Evolutionary conservation across 192 early-diverging fungal species (phyloP).

Genomic region (Podila epicladia): DNA sequence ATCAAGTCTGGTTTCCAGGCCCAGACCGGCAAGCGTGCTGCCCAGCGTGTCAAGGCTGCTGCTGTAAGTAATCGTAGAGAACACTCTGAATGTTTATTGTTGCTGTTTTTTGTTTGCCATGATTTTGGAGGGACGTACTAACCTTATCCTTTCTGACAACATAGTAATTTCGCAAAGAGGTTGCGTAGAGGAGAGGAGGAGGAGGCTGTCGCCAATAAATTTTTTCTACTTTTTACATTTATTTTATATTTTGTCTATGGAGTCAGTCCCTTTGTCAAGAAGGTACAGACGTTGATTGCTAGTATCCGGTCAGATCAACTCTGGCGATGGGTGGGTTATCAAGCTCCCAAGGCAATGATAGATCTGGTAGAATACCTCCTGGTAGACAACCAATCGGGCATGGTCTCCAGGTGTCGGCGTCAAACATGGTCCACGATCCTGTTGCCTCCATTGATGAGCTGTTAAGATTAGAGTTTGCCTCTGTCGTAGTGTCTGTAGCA

Average conservation of each 20-base stretch:
- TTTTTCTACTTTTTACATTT: background rate
- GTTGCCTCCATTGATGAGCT: background rate
- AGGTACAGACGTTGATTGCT: background rate
- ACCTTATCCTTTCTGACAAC: background rate
- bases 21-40: constrained; percentile 69
- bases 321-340: constrained; percentile 41
- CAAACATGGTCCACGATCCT: constrained; percentile 28
- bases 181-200: background rate
- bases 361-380: constrained; percentile 41
- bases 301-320: background rate
- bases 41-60: constrained; percentile 52
- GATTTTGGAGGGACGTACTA: background rate
- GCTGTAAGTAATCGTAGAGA: constrained; percentile 14
- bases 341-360: constrained; percentile 37
- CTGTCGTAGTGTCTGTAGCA: background rate
- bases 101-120: background rate
- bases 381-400: constrained; percentile 45
- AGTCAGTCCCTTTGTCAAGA: too few species aligned
- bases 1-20: constrained; percentile 99
- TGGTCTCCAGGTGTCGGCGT: constrained; percentile 28
- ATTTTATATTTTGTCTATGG: background rate
- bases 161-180: constrained; percentile 1
- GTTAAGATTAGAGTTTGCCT: background rate
- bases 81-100: background rate
- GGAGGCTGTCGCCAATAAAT: constrained; percentile 1